Percentiles rank a stretch among this genome's conserved stretches.
phyloP scores from a whole-genome alignment of 768 basidiomycete genomes.

The Hericium rajendrae region DNA sequence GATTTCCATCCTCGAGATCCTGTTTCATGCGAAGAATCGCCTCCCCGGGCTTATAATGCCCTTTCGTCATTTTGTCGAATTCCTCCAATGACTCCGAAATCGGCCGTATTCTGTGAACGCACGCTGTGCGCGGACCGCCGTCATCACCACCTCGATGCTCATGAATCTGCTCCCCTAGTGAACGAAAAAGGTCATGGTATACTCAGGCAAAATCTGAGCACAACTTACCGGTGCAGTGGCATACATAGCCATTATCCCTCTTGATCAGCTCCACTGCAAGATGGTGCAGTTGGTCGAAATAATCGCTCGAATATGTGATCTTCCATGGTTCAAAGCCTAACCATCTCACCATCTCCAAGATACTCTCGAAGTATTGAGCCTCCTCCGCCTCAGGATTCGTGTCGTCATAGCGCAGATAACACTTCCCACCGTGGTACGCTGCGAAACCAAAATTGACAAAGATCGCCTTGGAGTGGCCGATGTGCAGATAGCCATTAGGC shows the following conservation, averaged over 20 bases:
- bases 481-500: slow-evolving; percentile 93
- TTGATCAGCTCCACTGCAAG: slow-evolving; percentile 84
- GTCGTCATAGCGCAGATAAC: slow-evolving; percentile 94
- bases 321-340: slow-evolving; percentile 97
- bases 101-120: slow-evolving; percentile 79
- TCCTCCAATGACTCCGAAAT: slow-evolving; percentile 79
- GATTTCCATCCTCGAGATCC: slow-evolving; percentile 85
- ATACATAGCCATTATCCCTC: slow-evolving; percentile 89
- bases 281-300: slow-evolving; percentile 81
- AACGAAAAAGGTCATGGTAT: neutral
- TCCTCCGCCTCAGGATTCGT: slow-evolving; percentile 99
- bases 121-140: slow-evolving; percentile 70
- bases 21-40: slow-evolving; percentile 97
- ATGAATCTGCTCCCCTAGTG: slow-evolving; percentile 84
- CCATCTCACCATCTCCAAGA: slow-evolving; percentile 93
- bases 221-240: slow-evolving; percentile 85
- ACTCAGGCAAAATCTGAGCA: neutral
- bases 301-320: slow-evolving; percentile 98
- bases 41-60: slow-evolving; percentile 84
- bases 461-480: slow-evolving; percentile 97
- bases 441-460: slow-evolving; percentile 99
- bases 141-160: slow-evolving; percentile 78
- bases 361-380: slow-evolving; percentile 91
- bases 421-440: slow-evolving; percentile 83
- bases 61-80: slow-evolving; percentile 88